Evolutionary conservation across 2,329 filamentous ascomycete genomes (phyloP), one percentile per base, ranked within the genome.

Genomic region (Pseudophaeomoniella oleicola): DNA sequence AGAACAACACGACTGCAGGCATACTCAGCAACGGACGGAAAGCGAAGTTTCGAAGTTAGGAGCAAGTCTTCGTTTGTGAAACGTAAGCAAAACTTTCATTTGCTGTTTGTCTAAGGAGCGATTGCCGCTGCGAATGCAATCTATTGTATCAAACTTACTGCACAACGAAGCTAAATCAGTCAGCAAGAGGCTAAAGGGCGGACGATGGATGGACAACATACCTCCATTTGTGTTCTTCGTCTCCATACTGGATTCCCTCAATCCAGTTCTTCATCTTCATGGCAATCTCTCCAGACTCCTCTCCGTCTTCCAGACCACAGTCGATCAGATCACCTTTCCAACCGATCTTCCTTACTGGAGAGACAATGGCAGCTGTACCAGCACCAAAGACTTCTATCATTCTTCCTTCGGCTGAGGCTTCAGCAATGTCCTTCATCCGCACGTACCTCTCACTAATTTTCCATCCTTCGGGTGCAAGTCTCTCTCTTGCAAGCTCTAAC

Each of bases 221-320:
- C 69, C 87, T 94, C 90, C 90, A 98, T 46, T 78, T 71, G 57
- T 94, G 85, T 56, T 84, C 74, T 60, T 88, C 81, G 45, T 94
- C 87, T 44, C 90, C 90, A 56, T 96, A 94, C 64, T 96, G 88
- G 48, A 92, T 87, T 17, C 66, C 79, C 66, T 93, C 87, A 44
- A 98, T 94, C 90, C 90, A 98, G 50, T 80, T 74, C 75, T 94
- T 93, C 79, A 98, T 87, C 59, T 73, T 74, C 50, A 75, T 63
- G 6, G 90, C 81, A 51, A 96, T 69, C 53, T 87, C 80, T 31
- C 90, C 90, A 9, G 85, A 86, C 66, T 98, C 88, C 59, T 92
- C 73, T 34, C 75, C 67, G 47, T 82, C 76, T 55, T 72, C 73
- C 46, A 98, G 63, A 3, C 87, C 88, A 56, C 90, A 94, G 51